Conservation (phyloP, 176 grass and related monocot species). For the Musa troglodytarum region DNA sequence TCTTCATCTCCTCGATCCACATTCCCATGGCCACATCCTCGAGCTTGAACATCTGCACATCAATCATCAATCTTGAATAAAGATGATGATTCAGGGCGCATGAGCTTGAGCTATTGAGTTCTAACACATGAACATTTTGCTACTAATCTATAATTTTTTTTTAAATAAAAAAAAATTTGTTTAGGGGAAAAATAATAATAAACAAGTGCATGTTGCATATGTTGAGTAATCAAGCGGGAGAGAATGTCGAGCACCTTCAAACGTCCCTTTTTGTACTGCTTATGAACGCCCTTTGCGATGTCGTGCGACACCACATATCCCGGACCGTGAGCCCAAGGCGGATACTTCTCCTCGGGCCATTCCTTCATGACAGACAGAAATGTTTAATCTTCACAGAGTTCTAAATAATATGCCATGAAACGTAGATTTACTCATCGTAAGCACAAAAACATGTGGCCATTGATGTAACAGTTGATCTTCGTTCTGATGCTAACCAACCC, state of each 20-base stretch:
- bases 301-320: slow-evolving; percentile 80
- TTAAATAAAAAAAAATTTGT: too few relatives aligned
- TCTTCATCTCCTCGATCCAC: slow-evolving; percentile 87
- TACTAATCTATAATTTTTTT: not conserved
- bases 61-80: not conserved
- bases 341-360: slow-evolving; percentile 90
- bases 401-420: too few relatives aligned
- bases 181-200: too few relatives aligned
- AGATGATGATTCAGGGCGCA: too few relatives aligned
- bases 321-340: slow-evolving; percentile 95
- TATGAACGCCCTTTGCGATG: slow-evolving; percentile 72
- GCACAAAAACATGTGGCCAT: too few relatives aligned
- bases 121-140: not conserved
- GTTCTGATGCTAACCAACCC: too few relatives aligned
- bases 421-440: too few relatives aligned
- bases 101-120: too few relatives aligned
- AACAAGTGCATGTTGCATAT: too few relatives aligned
- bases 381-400: too few relatives aligned
- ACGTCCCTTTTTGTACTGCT: slow-evolving; percentile 55
- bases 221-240: too few relatives aligned
- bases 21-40: slow-evolving; percentile 99
- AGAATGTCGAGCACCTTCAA: slow-evolving; percentile 48
- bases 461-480: too few relatives aligned
- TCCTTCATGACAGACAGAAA: slow-evolving; percentile 34
- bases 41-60: slow-evolving; percentile 95